phyloP scores from a whole-genome alignment of 177 flowering plant species.

The Tripterygium wilfordii region DNA sequence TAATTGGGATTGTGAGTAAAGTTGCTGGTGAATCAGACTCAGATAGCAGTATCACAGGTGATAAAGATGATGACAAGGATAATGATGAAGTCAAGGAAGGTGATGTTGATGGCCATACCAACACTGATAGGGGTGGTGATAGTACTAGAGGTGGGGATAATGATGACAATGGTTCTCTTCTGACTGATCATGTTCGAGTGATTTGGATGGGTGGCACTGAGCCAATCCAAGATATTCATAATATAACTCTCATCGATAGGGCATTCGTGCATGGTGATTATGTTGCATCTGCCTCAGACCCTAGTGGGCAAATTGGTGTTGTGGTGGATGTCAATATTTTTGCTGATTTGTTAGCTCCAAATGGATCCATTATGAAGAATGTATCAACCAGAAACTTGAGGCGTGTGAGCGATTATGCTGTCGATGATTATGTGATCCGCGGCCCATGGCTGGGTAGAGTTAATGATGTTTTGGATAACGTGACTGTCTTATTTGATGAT shows the following conservation, averaged over 20 bases:
- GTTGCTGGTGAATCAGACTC: slow-evolving; percentile 90
- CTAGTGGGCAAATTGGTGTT: slow-evolving; percentile 83
- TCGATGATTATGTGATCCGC: slow-evolving; percentile 82
- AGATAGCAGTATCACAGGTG: slow-evolving; percentile 56
- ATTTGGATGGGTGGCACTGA: slow-evolving; percentile 79
- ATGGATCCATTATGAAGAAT: slow-evolving; percentile 51
- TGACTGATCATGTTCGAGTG: slow-evolving; percentile 73
- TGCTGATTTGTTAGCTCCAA: slow-evolving; percentile 60
- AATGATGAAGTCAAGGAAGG: slow-evolving; percentile 26
- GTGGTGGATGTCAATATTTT: slow-evolving; percentile 74
- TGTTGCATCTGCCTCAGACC: slow-evolving; percentile 75
- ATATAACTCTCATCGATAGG: slow-evolving; percentile 66
- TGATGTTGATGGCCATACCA: slow-evolving; percentile 15
- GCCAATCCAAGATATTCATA: slow-evolving; percentile 40
- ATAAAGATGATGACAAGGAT: slow-evolving; percentile 41
- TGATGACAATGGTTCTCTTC: slow-evolving; percentile 38
- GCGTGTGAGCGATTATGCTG: slow-evolving; percentile 73
- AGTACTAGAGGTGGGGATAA: slow-evolving; percentile 12
- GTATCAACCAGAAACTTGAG: slow-evolving; percentile 57
- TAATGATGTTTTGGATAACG: slow-evolving; percentile 89
- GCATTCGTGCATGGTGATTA: slow-evolving; percentile 91
- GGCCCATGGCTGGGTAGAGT: slow-evolving; percentile 97
- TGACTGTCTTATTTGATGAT: slow-evolving; percentile 86
- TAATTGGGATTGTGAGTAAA: slow-evolving; percentile 79
- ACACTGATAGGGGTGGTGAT: slow-evolving; percentile 18